Conservation (phyloP, 164 flowering plant genomes). For the Sextonia rubra region DNA sequence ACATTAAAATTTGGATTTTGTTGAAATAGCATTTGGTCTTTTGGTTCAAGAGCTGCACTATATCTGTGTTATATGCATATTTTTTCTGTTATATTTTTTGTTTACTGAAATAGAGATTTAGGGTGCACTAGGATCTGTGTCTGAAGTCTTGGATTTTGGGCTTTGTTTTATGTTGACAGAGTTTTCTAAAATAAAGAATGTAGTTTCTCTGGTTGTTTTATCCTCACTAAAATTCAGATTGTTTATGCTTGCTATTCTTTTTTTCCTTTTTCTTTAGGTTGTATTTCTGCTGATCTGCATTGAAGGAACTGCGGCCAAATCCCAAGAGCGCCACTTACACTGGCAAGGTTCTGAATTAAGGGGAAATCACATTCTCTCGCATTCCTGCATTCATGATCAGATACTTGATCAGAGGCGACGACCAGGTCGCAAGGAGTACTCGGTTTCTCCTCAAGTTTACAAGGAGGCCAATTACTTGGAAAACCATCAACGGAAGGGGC, state of each 20-base stretch:
- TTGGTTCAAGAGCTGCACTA: neutral
- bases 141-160: neutral
- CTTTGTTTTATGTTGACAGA: neutral
- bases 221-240: neutral
- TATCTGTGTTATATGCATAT: no score
- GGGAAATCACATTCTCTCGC: slow-evolving; percentile 45
- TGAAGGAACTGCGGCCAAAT: slow-evolving; percentile 32
- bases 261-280: slow-evolving; percentile 35
- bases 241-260: slow-evolving; percentile 3
- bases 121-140: no score
- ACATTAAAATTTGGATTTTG: no score
- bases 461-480: slow-evolving; percentile 33
- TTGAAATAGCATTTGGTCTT: neutral
- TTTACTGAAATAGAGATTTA: no score
- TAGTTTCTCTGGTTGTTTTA: neutral
- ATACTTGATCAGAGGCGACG: slow-evolving; percentile 81
- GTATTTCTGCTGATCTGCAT: slow-evolving; percentile 38
- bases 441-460: slow-evolving; percentile 89
- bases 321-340: slow-evolving; percentile 22
- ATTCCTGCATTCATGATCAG: slow-evolving; percentile 98
- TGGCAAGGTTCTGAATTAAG: slow-evolving; percentile 22
- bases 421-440: slow-evolving; percentile 79
- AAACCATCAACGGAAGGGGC: slow-evolving; percentile 46
- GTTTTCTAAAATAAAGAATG: neutral
- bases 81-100: no score